A percentile compares a stretch with the other conserved stretches of the same genome.
Conservation (phyloP, 176 grass and related monocot genomes). For the Pontederia paniculata region DNA sequence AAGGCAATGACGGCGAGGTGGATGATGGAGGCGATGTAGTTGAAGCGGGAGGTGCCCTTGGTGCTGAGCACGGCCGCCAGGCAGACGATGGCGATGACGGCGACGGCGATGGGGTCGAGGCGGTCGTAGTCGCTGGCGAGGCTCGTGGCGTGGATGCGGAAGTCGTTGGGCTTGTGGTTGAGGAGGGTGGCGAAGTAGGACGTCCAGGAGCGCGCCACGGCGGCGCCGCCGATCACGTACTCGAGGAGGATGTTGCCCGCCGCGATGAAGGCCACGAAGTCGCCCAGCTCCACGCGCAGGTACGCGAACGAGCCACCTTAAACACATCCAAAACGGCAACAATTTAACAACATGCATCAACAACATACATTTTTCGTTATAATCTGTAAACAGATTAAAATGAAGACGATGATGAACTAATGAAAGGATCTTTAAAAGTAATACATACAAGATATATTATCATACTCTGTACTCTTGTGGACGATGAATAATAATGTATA, state of each 20-base stretch:
- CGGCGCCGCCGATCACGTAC: slow-evolving; percentile 6
- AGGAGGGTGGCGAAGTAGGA: slow-evolving; percentile 22
- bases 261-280: slow-evolving; percentile 15
- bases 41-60: slow-evolving; percentile 14
- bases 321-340: too few relatives aligned
- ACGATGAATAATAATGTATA: too few relatives aligned
- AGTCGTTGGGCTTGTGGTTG: slow-evolving; percentile 7
- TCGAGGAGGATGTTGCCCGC: slow-evolving; percentile 22
- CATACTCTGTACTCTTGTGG: too few relatives aligned
- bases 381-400: too few relatives aligned
- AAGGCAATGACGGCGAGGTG: slow-evolving; percentile 16
- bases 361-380: too few relatives aligned
- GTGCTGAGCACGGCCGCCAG: slow-evolving; percentile 1
- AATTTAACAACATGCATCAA: background rate
- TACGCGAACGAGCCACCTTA: slow-evolving; percentile 15
- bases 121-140: background rate
- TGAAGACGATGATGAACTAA: too few relatives aligned
- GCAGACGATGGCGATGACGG: slow-evolving; percentile 6
- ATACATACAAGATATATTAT: too few relatives aligned
- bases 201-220: slow-evolving; percentile 12
- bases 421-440: too few relatives aligned
- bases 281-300: slow-evolving; percentile 17
- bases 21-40: slow-evolving; percentile 12
- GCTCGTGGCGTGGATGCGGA: slow-evolving; percentile 16
- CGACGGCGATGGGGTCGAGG: slow-evolving; percentile 14